A percentile compares a stretch with the other conserved stretches of the same genome.
Evolutionary conservation across 306 rosid species (phyloP).

Genomic region (Prinsepia uniflora): DNA sequence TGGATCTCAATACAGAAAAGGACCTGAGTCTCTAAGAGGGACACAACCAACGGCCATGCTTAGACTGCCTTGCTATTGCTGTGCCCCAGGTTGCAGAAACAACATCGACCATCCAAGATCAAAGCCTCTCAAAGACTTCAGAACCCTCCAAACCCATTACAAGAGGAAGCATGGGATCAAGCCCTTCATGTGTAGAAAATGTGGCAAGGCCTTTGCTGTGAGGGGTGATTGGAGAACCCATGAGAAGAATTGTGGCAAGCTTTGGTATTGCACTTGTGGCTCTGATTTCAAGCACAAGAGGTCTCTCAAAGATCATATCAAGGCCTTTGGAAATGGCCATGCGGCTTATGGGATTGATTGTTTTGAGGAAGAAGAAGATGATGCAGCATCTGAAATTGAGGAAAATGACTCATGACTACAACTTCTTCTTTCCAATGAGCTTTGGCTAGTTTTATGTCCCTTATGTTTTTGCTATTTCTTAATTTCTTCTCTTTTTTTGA

Average conservation of each 20-base stretch:
- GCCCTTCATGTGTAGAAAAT: conserved; percentile 80
- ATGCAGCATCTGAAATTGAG: conserved; percentile 61
- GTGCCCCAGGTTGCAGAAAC: conserved; percentile 81
- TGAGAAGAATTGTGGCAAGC: conserved; percentile 93
- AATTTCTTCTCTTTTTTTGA: background rate
- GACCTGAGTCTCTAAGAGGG: conserved; percentile 86
- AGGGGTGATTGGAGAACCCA: conserved; percentile 98
- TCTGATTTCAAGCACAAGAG: conserved; percentile 93
- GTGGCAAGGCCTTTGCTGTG: conserved; percentile 91
- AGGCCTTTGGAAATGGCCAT: conserved; percentile 83
- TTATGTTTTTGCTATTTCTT: background rate
- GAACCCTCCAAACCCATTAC: conserved; percentile 97
- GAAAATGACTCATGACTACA: conserved; percentile 31
- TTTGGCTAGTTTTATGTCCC: background rate
- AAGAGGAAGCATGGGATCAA: conserved; percentile 90
- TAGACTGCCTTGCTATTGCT: conserved; percentile 90
- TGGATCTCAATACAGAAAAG: conserved; percentile 91
- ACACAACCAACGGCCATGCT: conserved; percentile 94
- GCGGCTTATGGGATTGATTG: conserved; percentile 61
- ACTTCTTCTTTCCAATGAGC: background rate
- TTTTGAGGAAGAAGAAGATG: conserved; percentile 56
- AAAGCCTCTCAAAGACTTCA: conserved; percentile 77
- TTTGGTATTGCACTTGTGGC: conserved; percentile 94
- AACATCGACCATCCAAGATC: conserved; percentile 92
- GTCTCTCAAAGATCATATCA: conserved; percentile 83